These are phyloP conservation scores for Botrytis paeoniae DNA, from an alignment of 2,329 filamentous ascomycete genomes.

Conservation along the genomic window DNA sequence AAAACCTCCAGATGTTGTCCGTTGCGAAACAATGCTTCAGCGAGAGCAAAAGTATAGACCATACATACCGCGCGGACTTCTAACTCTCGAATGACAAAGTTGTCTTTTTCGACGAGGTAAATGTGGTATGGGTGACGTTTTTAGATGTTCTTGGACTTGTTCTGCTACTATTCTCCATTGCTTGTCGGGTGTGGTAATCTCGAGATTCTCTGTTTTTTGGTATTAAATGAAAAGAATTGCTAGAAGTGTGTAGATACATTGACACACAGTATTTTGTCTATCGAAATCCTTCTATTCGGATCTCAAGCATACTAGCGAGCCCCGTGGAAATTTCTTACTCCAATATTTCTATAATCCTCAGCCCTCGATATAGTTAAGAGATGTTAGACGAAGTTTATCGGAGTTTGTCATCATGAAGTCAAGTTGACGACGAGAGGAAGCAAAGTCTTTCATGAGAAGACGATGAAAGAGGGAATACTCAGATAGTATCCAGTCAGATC, in stretches of 20 bases:
- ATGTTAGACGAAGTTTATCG: no score
- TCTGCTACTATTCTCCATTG: background rate
- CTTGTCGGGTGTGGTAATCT: rapidly evolving
- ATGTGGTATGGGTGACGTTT: background rate
- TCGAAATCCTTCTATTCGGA: background rate
- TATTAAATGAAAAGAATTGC: no score
- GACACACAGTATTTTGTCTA: background rate
- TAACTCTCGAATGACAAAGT: background rate
- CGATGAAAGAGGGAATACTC: no score
- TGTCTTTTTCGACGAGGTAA: background rate
- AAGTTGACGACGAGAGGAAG: no score
- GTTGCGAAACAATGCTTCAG: background rate
- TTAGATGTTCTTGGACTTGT: background rate
- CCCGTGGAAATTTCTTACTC: background rate
- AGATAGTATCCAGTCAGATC: no score
- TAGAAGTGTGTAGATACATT: background rate
- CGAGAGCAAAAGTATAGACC: background rate
- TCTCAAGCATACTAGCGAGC: background rate
- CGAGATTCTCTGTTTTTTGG: no score
- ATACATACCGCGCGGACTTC: background rate
- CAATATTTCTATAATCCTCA: background rate
- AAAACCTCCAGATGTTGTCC: background rate
- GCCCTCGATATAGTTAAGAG: background rate
- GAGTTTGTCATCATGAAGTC: no score
- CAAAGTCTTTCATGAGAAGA: no score